Percentiles rank a stretch among this genome's conserved stretches.
Evolutionary conservation across 495 filamentous ascomycete species (phyloP).

Genomic region (Bathelium albidoporum): DNA sequence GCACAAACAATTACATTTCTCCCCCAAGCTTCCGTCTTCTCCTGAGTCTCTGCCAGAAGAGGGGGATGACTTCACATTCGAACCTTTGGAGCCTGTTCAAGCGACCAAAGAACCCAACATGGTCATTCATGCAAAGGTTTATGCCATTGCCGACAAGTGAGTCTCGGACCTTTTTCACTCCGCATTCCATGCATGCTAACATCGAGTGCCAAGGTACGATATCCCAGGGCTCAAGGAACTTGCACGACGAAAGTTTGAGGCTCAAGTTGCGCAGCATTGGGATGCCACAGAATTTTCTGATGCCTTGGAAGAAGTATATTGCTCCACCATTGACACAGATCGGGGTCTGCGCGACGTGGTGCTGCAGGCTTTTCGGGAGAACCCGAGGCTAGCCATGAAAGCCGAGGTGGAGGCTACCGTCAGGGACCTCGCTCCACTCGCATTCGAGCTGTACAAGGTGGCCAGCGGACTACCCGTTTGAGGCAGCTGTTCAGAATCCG

Average conservation of each 20-base stretch:
- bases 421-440: slow-evolving; percentile 25
- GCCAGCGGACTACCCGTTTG: slow-evolving; percentile 23
- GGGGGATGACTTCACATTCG: slow-evolving; percentile 14
- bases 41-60: slow-evolving; percentile 11
- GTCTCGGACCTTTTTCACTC: neutral
- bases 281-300: slow-evolving; percentile 30
- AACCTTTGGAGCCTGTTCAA: slow-evolving; percentile 13
- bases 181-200: neutral
- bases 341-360: slow-evolving; percentile 33
- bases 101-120: slow-evolving; percentile 20
- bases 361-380: slow-evolving; percentile 26
- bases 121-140: slow-evolving; percentile 30
- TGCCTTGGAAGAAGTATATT: slow-evolving; percentile 34
- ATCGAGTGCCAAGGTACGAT: slow-evolving; percentile 28
- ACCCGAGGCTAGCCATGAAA: slow-evolving; percentile 26
- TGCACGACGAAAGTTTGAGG: slow-evolving; percentile 32
- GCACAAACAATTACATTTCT: neutral
- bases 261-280: slow-evolving; percentile 22
- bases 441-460: slow-evolving; percentile 29
- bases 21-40: neutral
- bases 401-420: slow-evolving; percentile 27
- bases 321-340: slow-evolving; percentile 32
- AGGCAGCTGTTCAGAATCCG: too few relatives aligned
- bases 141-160: slow-evolving; percentile 35
- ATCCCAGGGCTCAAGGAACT: slow-evolving; percentile 33